A percentile compares a stretch with the other conserved stretches of the same genome.
Evolutionary conservation across 1,284 basidiomycete genomes (phyloP).

Genomic region (Trichosporon sp.): DNA sequence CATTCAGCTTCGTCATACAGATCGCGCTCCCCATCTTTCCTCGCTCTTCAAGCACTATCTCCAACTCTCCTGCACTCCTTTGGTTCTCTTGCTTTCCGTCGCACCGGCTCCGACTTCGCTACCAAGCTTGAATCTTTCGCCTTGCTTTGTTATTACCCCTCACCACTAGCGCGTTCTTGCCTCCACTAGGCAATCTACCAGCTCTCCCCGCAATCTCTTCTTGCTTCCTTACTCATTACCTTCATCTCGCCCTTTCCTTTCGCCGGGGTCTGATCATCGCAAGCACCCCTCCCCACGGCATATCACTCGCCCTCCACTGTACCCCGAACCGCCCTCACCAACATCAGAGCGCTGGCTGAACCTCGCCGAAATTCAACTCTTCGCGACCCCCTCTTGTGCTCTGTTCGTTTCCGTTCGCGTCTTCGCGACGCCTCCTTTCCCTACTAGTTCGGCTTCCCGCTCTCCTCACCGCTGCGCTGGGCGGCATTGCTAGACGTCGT

Average conservation of each 20-base stretch:
- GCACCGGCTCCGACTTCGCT: not conserved
- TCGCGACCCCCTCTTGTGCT: not conserved
- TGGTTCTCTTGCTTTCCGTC: not conserved
- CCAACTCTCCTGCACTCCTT: not conserved
- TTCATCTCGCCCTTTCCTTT: not conserved
- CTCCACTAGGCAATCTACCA: not conserved
- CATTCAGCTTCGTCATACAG: not conserved
- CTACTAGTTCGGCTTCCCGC: not conserved
- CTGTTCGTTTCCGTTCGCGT: not conserved
- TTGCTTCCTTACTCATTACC: not conserved
- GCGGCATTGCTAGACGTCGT: slow-evolving; percentile 1
- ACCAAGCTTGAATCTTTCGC: not conserved
- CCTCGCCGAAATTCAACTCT: not conserved
- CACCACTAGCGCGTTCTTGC: not conserved
- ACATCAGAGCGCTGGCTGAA: not conserved
- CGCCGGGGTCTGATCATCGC: not conserved
- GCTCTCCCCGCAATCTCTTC: not conserved
- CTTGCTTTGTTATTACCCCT: not conserved
- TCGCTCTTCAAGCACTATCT: not conserved
- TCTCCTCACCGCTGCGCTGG: not conserved
- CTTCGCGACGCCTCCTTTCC: not conserved
- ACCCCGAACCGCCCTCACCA: too few relatives aligned
- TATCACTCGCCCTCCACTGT: not conserved
- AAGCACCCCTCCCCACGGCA: not conserved
- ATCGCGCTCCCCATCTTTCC: not conserved